phyloP scores from a whole-genome alignment of 2,329 filamentous ascomycete species.

The Mycosphaerella sp. region DNA sequence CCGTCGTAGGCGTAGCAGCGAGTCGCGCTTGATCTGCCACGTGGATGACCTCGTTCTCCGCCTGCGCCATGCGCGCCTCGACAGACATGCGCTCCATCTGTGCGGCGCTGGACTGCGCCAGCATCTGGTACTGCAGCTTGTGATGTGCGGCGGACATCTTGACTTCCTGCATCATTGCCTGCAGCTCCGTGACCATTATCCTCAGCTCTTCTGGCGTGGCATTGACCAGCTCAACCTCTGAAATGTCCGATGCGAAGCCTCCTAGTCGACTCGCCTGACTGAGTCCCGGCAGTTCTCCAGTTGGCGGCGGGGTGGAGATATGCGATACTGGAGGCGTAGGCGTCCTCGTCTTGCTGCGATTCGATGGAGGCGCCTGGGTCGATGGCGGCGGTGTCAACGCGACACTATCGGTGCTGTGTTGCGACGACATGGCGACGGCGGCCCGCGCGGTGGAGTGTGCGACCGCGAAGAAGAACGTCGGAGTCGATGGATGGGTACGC shows the following conservation, averaged over 20 bases:
- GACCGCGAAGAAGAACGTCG: neutral
- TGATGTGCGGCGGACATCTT: constrained; percentile 85
- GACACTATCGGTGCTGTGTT: constrained; percentile 4
- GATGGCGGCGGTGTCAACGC: constrained; percentile 58
- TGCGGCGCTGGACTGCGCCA: constrained; percentile 77
- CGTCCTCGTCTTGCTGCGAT: constrained; percentile 38
- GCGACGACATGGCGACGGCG: neutral
- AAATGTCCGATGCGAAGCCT: constrained; percentile 34
- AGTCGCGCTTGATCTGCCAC: constrained; percentile 60
- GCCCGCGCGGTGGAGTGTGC: neutral
- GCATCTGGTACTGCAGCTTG: constrained; percentile 80
- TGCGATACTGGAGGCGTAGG: constrained; percentile 48
- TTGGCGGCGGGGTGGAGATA: constrained; percentile 47
- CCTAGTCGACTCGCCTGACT: constrained; percentile 13
- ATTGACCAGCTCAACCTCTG: constrained; percentile 47
- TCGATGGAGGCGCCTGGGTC: constrained; percentile 45
- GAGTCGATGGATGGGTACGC: neutral
- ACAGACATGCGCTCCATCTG: constrained; percentile 81
- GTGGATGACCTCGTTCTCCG: constrained; percentile 79
- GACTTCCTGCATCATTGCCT: constrained; percentile 53
- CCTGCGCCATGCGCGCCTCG: constrained; percentile 84
- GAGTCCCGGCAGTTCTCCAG: constrained; percentile 25
- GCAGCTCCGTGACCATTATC: constrained; percentile 48
- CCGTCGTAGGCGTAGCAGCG: constrained; percentile 48
- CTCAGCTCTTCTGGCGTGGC: constrained; percentile 50